These are phyloP conservation scores for Aspergillus ellipticus DNA, from an alignment of 495 filamentous ascomycete genomes.

Conservation along the genomic window DNA sequence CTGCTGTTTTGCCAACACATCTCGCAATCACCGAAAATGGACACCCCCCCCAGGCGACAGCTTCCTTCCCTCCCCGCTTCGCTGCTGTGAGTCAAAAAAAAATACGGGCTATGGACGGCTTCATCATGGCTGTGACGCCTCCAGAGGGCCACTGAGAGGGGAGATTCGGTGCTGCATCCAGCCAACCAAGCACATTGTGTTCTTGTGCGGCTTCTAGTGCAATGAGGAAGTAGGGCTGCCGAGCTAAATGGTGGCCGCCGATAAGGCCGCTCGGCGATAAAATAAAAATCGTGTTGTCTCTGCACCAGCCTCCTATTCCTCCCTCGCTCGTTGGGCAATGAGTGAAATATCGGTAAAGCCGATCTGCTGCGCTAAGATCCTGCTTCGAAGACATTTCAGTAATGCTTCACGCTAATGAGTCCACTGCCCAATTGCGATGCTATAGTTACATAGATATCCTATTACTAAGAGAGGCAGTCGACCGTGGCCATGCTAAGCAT, in stretches of 20 bases:
- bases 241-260: neutral
- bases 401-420: neutral
- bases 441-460: neutral
- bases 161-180: neutral
- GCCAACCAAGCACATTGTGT: neutral
- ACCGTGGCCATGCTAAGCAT: neutral
- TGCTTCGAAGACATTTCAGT: neutral
- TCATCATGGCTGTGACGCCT: neutral
- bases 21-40: neutral
- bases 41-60: neutral
- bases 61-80: neutral
- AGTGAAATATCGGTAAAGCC: neutral
- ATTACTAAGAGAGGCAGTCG: neutral
- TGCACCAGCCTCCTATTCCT: neutral
- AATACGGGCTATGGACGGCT: neutral
- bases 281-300: neutral
- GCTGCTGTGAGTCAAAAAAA: neutral
- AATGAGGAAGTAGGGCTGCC: neutral
- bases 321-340: neutral
- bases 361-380: neutral
- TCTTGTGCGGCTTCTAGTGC: neutral
- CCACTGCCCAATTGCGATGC: neutral
- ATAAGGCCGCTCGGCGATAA: neutral
- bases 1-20: conserved; percentile 1
- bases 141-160: neutral